Percentiles rank a stretch among this genome's conserved stretches.
These are phyloP conservation scores for Silene coronaria DNA, from an alignment of 179 eudicot genomes.

Conservation along the genomic window DNA sequence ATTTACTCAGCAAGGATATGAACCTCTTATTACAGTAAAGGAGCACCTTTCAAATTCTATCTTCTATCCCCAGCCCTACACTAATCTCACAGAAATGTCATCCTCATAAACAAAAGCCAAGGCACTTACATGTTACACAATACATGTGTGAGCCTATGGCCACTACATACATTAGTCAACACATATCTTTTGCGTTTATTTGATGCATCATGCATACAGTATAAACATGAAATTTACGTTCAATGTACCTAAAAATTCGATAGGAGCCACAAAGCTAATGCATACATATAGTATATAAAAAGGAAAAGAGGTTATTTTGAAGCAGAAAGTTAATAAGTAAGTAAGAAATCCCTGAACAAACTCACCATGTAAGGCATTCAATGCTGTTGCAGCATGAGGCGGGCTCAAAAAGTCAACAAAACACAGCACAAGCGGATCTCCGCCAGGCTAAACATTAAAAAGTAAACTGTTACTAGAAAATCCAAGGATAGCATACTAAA, in stretches of 20 bases:
- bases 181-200: not conserved
- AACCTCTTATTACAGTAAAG: not conserved
- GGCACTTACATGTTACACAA: not conserved
- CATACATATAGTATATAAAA: not conserved
- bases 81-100: not conserved
- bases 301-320: not conserved
- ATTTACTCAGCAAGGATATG: not conserved
- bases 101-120: slow-evolving; percentile 1
- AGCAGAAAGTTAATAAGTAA: slow-evolving; percentile 8
- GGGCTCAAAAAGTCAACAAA: slow-evolving; percentile 80
- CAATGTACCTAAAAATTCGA: not conserved
- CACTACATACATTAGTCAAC: not conserved
- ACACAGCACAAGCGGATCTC: slow-evolving; percentile 54
- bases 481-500: slow-evolving; percentile 4
- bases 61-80: not conserved
- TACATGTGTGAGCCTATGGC: not conserved
- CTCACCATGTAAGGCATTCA: slow-evolving; percentile 76
- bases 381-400: slow-evolving; percentile 73
- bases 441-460: slow-evolving; percentile 36
- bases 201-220: not conserved
- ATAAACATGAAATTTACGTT: not conserved
- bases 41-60: not conserved
- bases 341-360: slow-evolving; percentile 11
- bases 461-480: slow-evolving; percentile 7
- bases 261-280: not conserved